These are phyloP conservation scores for Athelia sp. DNA, from an alignment of 1,284 basidiomycete genomes.

Conservation along the genomic window DNA sequence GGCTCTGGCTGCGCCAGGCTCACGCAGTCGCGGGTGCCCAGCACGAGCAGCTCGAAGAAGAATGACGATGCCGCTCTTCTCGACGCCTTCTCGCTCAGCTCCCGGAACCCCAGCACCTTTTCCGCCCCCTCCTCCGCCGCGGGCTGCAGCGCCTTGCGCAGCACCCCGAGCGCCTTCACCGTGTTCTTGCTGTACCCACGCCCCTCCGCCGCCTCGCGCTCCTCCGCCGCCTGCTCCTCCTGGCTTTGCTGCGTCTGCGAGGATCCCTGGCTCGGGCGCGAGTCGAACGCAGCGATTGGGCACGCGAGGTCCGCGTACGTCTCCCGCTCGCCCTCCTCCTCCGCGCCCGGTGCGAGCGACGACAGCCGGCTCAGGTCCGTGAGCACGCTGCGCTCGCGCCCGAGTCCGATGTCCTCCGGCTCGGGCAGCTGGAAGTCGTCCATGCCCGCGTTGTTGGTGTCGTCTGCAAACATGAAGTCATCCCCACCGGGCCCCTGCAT, in stretches of 20 bases:
- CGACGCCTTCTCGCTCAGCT: constrained; percentile 77
- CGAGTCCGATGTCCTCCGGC: constrained; percentile 19
- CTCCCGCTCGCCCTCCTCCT: constrained; percentile 57
- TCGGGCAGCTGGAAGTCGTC: constrained; percentile 68
- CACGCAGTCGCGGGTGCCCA: constrained; percentile 89
- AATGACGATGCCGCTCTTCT: constrained; percentile 91
- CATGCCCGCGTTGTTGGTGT: constrained; percentile 34
- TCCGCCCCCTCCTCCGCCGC: constrained; percentile 40
- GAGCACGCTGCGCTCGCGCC: constrained; percentile 35
- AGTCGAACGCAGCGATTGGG: constrained; percentile 82
- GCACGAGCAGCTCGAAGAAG: constrained; percentile 95
- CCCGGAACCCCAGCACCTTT: constrained; percentile 67
- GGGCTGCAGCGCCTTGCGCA: constrained; percentile 73
- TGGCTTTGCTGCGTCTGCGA: constrained; percentile 29
- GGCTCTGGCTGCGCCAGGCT: constrained; percentile 69
- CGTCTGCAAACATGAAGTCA: constrained; percentile 53
- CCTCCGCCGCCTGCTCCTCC: constrained; percentile 31
- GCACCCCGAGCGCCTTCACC: constrained; percentile 80
- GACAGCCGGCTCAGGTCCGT: constrained; percentile 60
- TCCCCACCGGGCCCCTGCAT: constrained; percentile 39
- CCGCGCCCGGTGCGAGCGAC: constrained; percentile 58
- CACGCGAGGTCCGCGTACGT: constrained; percentile 67
- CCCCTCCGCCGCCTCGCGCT: constrained; percentile 42
- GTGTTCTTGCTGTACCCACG: constrained; percentile 89
- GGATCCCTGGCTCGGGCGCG: constrained; percentile 48